These are phyloP conservation scores for Eucalyptus camaldulensis DNA, from an alignment of 345 rosid species.

Conservation along the genomic window DNA sequence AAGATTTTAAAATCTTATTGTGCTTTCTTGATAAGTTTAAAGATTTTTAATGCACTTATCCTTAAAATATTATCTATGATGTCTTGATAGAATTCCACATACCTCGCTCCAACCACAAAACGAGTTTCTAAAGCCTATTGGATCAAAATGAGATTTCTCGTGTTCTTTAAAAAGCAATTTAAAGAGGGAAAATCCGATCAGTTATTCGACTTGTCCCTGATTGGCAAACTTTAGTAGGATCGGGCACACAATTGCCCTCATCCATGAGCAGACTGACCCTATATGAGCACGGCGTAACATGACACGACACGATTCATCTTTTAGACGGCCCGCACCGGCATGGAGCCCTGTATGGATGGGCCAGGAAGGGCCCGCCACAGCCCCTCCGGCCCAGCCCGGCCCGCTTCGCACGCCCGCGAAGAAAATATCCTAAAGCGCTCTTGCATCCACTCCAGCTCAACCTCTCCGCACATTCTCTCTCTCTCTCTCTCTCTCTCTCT, in stretches of 20 bases:
- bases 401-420: not conserved
- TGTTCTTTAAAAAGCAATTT: not conserved
- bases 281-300: fast-evolving
- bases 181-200: not conserved
- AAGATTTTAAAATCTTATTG: no score
- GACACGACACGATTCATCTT: no score
- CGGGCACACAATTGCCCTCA: not conserved
- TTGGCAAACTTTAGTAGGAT: not conserved
- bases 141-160: not conserved
- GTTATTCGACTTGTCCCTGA: not conserved
- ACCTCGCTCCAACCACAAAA: not conserved
- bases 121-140: not conserved
- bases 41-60: no score
- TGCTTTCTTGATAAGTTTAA: no score
- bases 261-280: no score
- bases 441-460: no score
- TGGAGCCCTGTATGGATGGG: not conserved
- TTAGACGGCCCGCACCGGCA: not conserved
- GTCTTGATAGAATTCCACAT: not conserved
- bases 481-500: not conserved
- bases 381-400: not conserved
- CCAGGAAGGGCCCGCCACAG: not conserved
- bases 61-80: not conserved
- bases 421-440: not conserved
- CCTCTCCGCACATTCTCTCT: not conserved